Percentiles rank a stretch among this genome's conserved stretches.
Conservation (phyloP, 768 basidiomycete species). For the Amanita phalloides region DNA sequence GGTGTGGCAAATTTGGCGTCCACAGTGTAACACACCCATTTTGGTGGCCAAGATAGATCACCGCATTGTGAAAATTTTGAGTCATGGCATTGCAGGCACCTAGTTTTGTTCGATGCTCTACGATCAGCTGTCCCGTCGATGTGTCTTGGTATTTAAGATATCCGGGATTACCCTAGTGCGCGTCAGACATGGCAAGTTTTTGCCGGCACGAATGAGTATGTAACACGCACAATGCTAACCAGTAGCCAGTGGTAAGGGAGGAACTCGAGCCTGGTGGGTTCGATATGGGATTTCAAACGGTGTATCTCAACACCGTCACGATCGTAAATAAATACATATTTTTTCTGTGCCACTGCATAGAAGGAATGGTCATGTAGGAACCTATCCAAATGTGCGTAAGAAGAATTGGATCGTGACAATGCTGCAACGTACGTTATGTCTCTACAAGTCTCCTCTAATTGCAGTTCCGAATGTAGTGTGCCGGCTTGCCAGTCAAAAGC, state of each 20-base stretch:
- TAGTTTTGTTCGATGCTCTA: conserved; percentile 83
- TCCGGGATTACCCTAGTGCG: conserved; percentile 67
- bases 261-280: conserved; percentile 85
- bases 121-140: conserved; percentile 80
- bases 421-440: conserved; percentile 72
- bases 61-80: conserved; percentile 89
- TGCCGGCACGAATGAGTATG: not conserved
- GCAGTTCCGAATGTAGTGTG: conserved; percentile 75
- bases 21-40: conserved; percentile 95
- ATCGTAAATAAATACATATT: conserved; percentile 95
- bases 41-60: conserved; percentile 89
- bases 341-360: conserved; percentile 93
- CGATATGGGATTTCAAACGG: conserved; percentile 71
- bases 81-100: conserved; percentile 80
- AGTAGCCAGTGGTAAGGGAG: conserved; percentile 95
- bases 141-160: conserved; percentile 96
- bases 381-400: conserved; percentile 21
- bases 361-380: conserved; percentile 90
- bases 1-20: conserved; percentile 90
- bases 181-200: not conserved
- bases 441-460: conserved; percentile 81
- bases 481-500: conserved; percentile 93
- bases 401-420: not conserved
- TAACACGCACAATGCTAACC: conserved; percentile 57
- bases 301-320: conserved; percentile 90